Evolutionary conservation across 768 basidiomycete genomes (phyloP), one percentile per base, ranked within the genome.

Genomic region (Suillus luteus): DNA sequence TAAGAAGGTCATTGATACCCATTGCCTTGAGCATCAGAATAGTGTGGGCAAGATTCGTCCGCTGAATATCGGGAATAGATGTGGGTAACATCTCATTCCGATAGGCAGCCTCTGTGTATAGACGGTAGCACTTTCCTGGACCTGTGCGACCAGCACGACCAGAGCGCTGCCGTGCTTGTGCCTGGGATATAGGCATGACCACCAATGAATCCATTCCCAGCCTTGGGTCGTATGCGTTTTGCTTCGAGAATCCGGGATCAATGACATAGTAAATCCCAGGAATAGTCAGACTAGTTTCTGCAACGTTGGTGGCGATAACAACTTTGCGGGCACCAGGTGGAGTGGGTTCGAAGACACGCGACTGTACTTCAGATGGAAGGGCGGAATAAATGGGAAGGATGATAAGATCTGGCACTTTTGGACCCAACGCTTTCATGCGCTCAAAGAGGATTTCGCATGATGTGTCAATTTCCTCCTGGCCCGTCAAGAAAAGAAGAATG

Each of bases 191-290:
- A 52, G 97, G 97, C 86, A 96, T 98, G 38, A 99, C 96, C 60
- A 98, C 91, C 61, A 99, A 85, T 14, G 96, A 98, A 79, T 99
- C 97, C 97, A 99, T 99, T 67, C 96, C 97, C 66, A 99, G 80
- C 60, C 93, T 85, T 22, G 97, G 95, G 73, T 99, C 97, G 73
- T 97, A 99, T 1, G 96, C 96, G 72, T 98, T 99, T 77, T 99
- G 97, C 76, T 99, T 99, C 41, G 95, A 90, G 79, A 99, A 99
- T 14, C 97, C 97, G 1, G 97, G 96, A 73, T 99, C 97, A 66
- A 99, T 90, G 69, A 99, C 96, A 70, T 99, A 99, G 82, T 98
- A 99, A 73, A 99, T 97, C 37, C 96, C 97, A 40, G 95, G 95
- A 71, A 99, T 99, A 9, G 97, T 99, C 73, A 99, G 82, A 78